Conservation (phyloP, 257 asterid species). For the Nicotiana paniculata region DNA sequence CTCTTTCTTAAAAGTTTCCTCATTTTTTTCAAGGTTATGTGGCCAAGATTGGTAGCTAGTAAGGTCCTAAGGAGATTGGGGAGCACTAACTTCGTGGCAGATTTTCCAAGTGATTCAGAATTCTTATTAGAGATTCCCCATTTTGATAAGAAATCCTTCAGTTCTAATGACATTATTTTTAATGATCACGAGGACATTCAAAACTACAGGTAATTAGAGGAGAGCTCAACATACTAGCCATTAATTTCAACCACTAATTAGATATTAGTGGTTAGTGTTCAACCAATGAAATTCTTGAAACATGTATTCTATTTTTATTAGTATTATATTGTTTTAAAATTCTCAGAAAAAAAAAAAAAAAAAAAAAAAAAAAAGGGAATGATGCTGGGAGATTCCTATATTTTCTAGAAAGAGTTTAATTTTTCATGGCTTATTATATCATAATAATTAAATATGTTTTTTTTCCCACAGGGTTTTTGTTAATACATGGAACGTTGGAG, state of each 20-base stretch:
- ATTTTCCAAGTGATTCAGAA: constrained; percentile 29
- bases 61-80: constrained; percentile 43
- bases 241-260: background rate
- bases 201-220: constrained; percentile 31
- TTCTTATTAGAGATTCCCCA: constrained; percentile 21
- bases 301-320: background rate
- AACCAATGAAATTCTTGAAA: background rate
- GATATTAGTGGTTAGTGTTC: background rate
- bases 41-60: constrained; percentile 63
- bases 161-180: constrained; percentile 12
- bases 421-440: background rate
- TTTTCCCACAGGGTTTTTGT: constrained; percentile 29
- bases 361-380: background rate
- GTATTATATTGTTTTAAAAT: background rate
- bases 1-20: background rate
- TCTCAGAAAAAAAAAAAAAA: background rate
- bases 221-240: background rate
- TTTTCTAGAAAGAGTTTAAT: too few relatives aligned
- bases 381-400: background rate
- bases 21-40: constrained; percentile 30
- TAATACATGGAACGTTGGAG: constrained; percentile 47
- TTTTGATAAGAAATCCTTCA: constrained; percentile 19
- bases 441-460: too few relatives aligned
- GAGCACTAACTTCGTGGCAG: constrained; percentile 47
- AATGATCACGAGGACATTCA: constrained; percentile 1